Base-by-base conservation (phyloP, 2,329 filamentous ascomycete species). In the Colletotrichum sp. region DNA sequence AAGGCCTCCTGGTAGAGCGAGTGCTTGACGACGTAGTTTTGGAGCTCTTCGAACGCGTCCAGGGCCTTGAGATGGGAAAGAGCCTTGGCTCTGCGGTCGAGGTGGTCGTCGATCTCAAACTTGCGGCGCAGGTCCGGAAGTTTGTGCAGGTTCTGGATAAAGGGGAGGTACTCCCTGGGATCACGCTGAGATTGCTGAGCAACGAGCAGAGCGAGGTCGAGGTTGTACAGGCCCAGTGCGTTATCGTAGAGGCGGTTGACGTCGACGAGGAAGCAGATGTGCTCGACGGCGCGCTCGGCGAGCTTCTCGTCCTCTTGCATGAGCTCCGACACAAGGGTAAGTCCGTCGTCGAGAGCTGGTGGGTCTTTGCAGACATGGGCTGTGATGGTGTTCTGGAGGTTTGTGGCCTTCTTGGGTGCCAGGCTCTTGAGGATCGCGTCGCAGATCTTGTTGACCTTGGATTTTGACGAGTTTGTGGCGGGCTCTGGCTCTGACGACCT, bases 181-280 rank as follows among this genome's bases (percentile, higher is more conserved):
- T 99, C 97, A 82, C 96, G 95, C 85, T 99, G 97, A 0, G 96
- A 97, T 82, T 98, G 96, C 82, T 99, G 97, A 1, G 97, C 97
- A 15, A 99, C 95, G 8, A 98, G 89, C 13, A 99, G 89, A 5
- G 96, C 93, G 9, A 99, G 91, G 13, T 98, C 95, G 4, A 99
- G 91, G 81, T 99, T 93, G 83, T 99, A 99, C 4, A 99, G 88
- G 2, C 96, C 96, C 3, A 99, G 89, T 0, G 97, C 95, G 76
- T 96, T 93, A 77, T 98, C 95, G 81, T 98, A 99, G 0, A 99
- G 91, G 52, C 93, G 93, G 83, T 98, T 98, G 62, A 98, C 94
- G 84, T 99, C 97, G 1, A 96, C 95, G 57, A 99, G 90, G 88
- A 99, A 99, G 88, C 96, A 99, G 76, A 99, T 98, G 81, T 99